These are phyloP conservation scores for Tuber microsphaerosporum DNA, from an alignment of 495 filamentous ascomycete species.

Conservation along the genomic window DNA sequence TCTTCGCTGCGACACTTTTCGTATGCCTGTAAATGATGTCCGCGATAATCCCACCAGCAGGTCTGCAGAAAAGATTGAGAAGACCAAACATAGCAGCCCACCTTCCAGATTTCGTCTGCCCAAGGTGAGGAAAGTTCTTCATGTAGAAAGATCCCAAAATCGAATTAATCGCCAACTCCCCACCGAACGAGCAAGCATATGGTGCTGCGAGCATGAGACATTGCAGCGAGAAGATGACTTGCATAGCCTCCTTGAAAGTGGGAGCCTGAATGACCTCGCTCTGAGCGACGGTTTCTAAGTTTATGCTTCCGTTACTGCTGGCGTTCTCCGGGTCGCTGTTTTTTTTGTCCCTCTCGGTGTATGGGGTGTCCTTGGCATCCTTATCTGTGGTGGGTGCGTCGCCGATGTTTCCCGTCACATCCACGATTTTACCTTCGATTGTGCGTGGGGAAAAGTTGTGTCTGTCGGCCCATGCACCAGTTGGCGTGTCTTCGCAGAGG, in stretches of 20 bases:
- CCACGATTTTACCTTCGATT: slow-evolving; percentile 47
- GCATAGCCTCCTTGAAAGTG: slow-evolving; percentile 53
- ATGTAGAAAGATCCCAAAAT: slow-evolving; percentile 73
- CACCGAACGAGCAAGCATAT: slow-evolving; percentile 84
- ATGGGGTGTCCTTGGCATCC: slow-evolving; percentile 40
- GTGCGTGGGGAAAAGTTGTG: slow-evolving; percentile 49
- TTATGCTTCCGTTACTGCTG: slow-evolving; percentile 45
- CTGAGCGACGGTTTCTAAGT: slow-evolving; percentile 53
- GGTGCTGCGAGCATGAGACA: slow-evolving; percentile 59
- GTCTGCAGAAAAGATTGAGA: slow-evolving; percentile 69
- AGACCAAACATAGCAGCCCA: slow-evolving; percentile 92
- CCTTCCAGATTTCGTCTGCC: slow-evolving; percentile 62
- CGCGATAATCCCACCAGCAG: slow-evolving; percentile 63
- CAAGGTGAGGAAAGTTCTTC: slow-evolving; percentile 65
- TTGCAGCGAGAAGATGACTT: slow-evolving; percentile 58
- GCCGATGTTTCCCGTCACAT: slow-evolving; percentile 52
- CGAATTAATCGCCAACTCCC: slow-evolving; percentile 77
- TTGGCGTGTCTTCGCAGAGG: slow-evolving; percentile 76
- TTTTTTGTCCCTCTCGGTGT: slow-evolving; percentile 45
- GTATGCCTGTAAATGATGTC: slow-evolving; percentile 64
- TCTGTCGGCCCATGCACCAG: slow-evolving; percentile 73
- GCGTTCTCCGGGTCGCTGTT: slow-evolving; percentile 18
- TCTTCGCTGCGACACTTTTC: slow-evolving; percentile 67
- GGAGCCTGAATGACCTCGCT: slow-evolving; percentile 62
- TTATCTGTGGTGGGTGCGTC: slow-evolving; percentile 47